Evolutionary conservation across 1,139 yeast genomes (phyloP).

Genomic region (Suhomyces wounanorum): DNA sequence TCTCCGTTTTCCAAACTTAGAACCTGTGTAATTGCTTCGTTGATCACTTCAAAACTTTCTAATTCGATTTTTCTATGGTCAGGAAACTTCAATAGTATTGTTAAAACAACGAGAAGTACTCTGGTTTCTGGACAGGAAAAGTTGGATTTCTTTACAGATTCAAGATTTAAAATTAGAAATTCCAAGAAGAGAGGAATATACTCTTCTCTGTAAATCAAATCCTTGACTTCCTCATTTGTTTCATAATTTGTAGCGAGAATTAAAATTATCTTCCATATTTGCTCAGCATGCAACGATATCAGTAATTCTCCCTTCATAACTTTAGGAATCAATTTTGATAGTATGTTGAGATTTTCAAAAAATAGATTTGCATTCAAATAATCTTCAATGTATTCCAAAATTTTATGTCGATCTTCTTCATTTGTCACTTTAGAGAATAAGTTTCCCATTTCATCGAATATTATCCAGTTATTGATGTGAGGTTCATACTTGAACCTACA

Average conservation of each 20-base stretch:
- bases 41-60: slow-evolving; percentile 1
- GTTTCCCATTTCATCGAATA: slow-evolving; percentile 5
- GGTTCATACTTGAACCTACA: not conserved
- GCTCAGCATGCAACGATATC: not conserved
- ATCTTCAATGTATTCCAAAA: slow-evolving; percentile 13
- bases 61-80: slow-evolving; percentile 1
- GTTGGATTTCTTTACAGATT: not conserved
- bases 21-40: slow-evolving; percentile 6
- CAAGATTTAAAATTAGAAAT: slow-evolving; percentile 1
- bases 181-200: not conserved
- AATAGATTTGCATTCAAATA: slow-evolving; percentile 5
- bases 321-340: not conserved
- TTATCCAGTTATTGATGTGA: slow-evolving; percentile 4
- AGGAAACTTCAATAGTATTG: slow-evolving; percentile 10
- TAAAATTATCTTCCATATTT: slow-evolving; percentile 7
- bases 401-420: not conserved
- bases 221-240: not conserved
- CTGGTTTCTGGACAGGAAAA: slow-evolving; percentile 1
- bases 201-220: slow-evolving; percentile 1
- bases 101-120: slow-evolving; percentile 13
- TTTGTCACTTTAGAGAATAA: not conserved
- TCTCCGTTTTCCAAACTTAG: not conserved
- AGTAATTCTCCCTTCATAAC: not conserved
- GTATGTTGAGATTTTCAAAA: slow-evolving; percentile 6
- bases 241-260: slow-evolving; percentile 11